Evolutionary conservation across 441 rosid species (phyloP).

Genomic region (Hura crepitans): DNA sequence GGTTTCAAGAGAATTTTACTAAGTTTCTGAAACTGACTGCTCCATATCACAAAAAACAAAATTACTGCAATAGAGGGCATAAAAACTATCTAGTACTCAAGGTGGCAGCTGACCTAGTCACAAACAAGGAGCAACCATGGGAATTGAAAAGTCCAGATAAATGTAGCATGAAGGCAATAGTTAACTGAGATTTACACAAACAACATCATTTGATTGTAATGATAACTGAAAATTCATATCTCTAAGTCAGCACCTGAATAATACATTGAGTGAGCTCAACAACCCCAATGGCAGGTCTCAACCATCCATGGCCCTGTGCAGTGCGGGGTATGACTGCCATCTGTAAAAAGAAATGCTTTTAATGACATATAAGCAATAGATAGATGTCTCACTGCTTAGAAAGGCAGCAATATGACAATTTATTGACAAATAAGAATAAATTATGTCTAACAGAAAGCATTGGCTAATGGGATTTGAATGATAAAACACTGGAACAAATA

Average conservation of each 20-base stretch:
- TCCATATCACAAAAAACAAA: neutral
- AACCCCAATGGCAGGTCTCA: constrained; percentile 93
- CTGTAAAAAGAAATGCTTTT: constrained; percentile 37
- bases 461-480: neutral
- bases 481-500: neutral
- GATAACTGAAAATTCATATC: constrained; percentile 4
- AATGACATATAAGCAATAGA: neutral
- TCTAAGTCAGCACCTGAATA: constrained; percentile 65
- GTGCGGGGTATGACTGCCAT: constrained; percentile 92
- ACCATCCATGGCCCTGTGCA: constrained; percentile 95
- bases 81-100: neutral
- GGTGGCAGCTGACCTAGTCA: neutral
- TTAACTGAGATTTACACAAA: neutral
- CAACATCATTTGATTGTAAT: neutral
- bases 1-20: neutral
- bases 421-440: too few species aligned
- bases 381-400: neutral
- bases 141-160: neutral
- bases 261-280: constrained; percentile 92
- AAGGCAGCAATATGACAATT: neutral
- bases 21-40: neutral
- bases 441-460: neutral
- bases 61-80: neutral
- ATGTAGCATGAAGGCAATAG: too few species aligned
- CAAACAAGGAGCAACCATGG: neutral